These are phyloP conservation scores for Xerocomus brunneocitrinus DNA, from an alignment of 768 basidiomycete genomes.

Conservation along the genomic window DNA sequence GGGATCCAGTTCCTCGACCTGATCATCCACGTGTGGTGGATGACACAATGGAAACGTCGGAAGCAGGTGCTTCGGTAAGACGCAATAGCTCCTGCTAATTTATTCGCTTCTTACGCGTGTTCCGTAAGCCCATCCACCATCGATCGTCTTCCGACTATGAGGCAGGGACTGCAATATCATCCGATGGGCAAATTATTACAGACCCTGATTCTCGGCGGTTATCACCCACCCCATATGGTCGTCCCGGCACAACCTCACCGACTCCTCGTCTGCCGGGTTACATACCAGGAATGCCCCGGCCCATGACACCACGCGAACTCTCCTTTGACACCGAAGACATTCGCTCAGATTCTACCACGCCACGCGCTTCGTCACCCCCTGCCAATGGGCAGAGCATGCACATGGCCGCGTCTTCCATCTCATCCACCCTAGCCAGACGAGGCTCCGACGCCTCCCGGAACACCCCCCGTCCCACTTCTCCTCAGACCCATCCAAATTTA, in stretches of 20 bases:
- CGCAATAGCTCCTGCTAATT: conserved; percentile 4
- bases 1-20: conserved; percentile 41
- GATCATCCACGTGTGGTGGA: conserved; percentile 20
- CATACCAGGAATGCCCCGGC: conserved; percentile 85
- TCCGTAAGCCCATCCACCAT: conserved; percentile 20
- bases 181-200: conserved; percentile 49
- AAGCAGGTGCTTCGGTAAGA: conserved; percentile 24
- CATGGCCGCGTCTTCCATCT: conserved; percentile 32
- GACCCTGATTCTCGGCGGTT: conserved; percentile 50
- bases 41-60: conserved; percentile 19
- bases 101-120: conserved; percentile 18
- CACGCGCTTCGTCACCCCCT: conserved; percentile 67
- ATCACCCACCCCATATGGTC: conserved; percentile 54
- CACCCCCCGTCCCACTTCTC: conserved; percentile 47
- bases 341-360: conserved; percentile 66
- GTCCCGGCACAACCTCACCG: conserved; percentile 49
- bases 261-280: conserved; percentile 69
- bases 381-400: conserved; percentile 33
- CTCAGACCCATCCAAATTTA: conserved; percentile 37
- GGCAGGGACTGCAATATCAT: conserved; percentile 66
- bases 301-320: conserved; percentile 81
- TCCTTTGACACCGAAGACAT: conserved; percentile 66
- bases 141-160: conserved; percentile 45
- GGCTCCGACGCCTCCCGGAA: conserved; percentile 54
- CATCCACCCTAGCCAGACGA: conserved; percentile 42